Conservation (phyloP, 257 asterid species). For the Vinca minor region DNA sequence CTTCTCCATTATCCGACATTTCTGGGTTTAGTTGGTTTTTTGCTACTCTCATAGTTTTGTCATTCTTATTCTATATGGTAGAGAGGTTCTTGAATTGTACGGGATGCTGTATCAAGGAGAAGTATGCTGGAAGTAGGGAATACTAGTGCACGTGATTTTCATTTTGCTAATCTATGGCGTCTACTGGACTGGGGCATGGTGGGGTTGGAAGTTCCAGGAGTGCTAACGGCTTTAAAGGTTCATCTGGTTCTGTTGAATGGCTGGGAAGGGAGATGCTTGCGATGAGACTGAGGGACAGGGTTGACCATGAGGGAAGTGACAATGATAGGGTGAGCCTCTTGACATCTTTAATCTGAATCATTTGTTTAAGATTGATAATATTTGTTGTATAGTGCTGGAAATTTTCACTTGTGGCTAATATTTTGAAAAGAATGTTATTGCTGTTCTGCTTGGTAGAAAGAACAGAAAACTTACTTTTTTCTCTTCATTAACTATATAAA, state of each 20-base stretch:
- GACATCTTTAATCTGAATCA: not conserved
- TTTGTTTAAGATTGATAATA: constrained; percentile 5
- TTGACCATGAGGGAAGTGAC: constrained; percentile 58
- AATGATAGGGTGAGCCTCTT: constrained; percentile 64
- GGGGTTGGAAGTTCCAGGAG: constrained; percentile 48
- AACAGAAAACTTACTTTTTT: not conserved
- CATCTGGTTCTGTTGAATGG: constrained; percentile 96
- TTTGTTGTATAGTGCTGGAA: not conserved
- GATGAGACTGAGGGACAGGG: constrained; percentile 81
- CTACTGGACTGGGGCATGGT: constrained; percentile 36
- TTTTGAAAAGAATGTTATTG: not conserved
- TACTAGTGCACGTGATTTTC: constrained; percentile 14
- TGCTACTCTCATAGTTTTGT: constrained; percentile 9
- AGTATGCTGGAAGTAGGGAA: constrained; percentile 16
- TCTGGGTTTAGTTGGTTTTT: constrained; percentile 1
- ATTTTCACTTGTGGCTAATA: not conserved
- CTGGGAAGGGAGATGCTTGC: constrained; percentile 94
- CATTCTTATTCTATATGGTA: constrained; percentile 29
- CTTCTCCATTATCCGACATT: not conserved
- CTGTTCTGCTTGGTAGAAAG: constrained; percentile 1
- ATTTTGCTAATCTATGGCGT: constrained; percentile 27
- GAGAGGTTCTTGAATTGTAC: constrained; percentile 30
- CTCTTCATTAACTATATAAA: not conserved
- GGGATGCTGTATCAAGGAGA: constrained; percentile 26
- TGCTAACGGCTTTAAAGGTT: constrained; percentile 47